phyloP scores from a whole-genome alignment of 2,329 filamentous ascomycete genomes.

The Thielaviopsis ethacetica region DNA sequence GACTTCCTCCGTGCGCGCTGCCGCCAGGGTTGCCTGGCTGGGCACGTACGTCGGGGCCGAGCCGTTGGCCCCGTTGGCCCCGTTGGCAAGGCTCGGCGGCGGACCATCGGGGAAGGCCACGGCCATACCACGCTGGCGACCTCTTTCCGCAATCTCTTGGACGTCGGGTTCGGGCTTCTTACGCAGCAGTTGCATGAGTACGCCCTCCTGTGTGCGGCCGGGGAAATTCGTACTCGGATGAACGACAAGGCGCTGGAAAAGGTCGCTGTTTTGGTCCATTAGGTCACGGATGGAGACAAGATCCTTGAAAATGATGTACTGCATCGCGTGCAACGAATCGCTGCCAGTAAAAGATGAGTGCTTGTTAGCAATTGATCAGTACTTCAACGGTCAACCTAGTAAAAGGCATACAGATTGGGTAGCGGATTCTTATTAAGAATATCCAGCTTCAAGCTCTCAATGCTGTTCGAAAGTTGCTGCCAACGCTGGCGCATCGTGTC shows the following conservation, averaged over 20 bases:
- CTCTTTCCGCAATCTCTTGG: slow-evolving; percentile 54
- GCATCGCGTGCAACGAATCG: slow-evolving; percentile 54
- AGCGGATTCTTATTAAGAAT: slow-evolving; percentile 47
- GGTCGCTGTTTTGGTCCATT: slow-evolving; percentile 45
- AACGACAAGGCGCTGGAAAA: slow-evolving; percentile 54
- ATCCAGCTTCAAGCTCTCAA: slow-evolving; percentile 45
- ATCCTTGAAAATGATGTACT: slow-evolving; percentile 54
- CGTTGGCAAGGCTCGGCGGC: slow-evolving; percentile 22
- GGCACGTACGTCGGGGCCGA: slow-evolving; percentile 4
- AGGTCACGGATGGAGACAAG: slow-evolving; percentile 50
- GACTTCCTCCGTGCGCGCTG: slow-evolving; percentile 16
- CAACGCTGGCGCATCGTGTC: slow-evolving; percentile 56
- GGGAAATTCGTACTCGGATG: slow-evolving; percentile 65
- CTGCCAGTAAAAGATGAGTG: slow-evolving; percentile 22
- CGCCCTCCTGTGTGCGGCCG: slow-evolving; percentile 47
- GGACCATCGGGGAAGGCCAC: not conserved
- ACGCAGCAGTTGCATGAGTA: slow-evolving; percentile 54
- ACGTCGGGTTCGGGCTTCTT: slow-evolving; percentile 72
- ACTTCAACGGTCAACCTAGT: not conserved
- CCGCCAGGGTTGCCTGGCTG: slow-evolving; percentile 14
- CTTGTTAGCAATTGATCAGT: not conserved
- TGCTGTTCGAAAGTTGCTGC: slow-evolving; percentile 50
- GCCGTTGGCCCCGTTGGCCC: slow-evolving; percentile 14
- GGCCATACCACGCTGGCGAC: slow-evolving; percentile 21
- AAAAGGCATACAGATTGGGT: slow-evolving; percentile 41